A percentile compares a stretch with the other conserved stretches of the same genome.
These are phyloP conservation scores for Massarina eburnea DNA, from an alignment of 2,329 filamentous ascomycete genomes.

Conservation along the genomic window DNA sequence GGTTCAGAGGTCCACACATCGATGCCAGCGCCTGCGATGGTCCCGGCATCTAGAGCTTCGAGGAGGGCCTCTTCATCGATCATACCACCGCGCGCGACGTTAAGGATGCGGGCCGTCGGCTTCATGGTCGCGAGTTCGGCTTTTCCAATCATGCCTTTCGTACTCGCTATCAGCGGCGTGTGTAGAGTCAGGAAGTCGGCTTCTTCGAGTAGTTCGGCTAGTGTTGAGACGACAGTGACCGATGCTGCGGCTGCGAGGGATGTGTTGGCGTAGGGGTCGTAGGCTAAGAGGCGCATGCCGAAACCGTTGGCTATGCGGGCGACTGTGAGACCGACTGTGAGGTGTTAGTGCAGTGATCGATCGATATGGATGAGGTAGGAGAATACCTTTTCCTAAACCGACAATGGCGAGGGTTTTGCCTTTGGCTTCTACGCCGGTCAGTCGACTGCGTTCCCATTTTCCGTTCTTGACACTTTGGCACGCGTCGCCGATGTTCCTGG, in stretches of 20 bases:
- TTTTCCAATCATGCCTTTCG: constrained; percentile 70
- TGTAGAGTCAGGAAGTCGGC: constrained; percentile 81
- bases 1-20: constrained; percentile 82
- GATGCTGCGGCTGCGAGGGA: constrained; percentile 70
- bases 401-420: constrained; percentile 76
- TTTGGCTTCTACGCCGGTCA: constrained; percentile 77
- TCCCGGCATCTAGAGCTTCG: constrained; percentile 67
- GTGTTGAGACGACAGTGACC: constrained; percentile 61
- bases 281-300: constrained; percentile 73
- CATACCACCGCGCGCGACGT: constrained; percentile 78
- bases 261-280: constrained; percentile 76
- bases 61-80: constrained; percentile 76
- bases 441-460: constrained; percentile 72
- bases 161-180: constrained; percentile 76
- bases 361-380: not conserved
- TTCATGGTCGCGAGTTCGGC: constrained; percentile 72
- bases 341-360: constrained; percentile 15
- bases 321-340: constrained; percentile 71
- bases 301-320: constrained; percentile 77
- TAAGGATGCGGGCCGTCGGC: constrained; percentile 70
- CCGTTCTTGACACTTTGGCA: constrained; percentile 70
- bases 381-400: constrained; percentile 71
- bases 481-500: constrained; percentile 71
- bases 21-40: constrained; percentile 74
- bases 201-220: constrained; percentile 63